These are phyloP conservation scores for Colletotrichum ledebouriae DNA, from an alignment of 2,329 filamentous ascomycete genomes.

Conservation along the genomic window DNA sequence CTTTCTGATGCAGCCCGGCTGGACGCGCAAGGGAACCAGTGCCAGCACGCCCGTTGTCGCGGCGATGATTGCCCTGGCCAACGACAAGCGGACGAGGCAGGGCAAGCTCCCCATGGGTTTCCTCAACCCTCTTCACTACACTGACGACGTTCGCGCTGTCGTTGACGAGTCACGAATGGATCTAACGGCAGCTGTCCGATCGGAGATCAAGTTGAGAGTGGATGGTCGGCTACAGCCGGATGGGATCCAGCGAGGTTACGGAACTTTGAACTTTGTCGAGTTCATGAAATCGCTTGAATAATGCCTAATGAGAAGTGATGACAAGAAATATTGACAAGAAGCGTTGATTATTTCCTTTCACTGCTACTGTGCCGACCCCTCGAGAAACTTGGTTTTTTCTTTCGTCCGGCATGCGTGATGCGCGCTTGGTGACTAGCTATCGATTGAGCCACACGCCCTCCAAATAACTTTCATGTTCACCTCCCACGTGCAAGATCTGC, in stretches of 20 bases:
- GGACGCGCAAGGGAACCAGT: slow-evolving; percentile 47
- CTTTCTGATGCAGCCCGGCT: slow-evolving; percentile 53
- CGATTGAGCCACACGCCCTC: not conserved
- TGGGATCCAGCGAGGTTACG: slow-evolving; percentile 27
- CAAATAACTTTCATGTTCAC: slow-evolving; percentile 11
- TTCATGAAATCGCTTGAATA: slow-evolving; percentile 8
- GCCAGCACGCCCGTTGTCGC: slow-evolving; percentile 58
- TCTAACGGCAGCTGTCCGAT: slow-evolving; percentile 5
- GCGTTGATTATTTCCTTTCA: not conserved
- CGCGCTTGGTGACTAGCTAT: too few species aligned
- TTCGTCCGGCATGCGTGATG: too few species aligned
- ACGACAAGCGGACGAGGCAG: slow-evolving; percentile 56
- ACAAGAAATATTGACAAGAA: too few species aligned
- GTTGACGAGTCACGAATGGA: slow-evolving; percentile 21
- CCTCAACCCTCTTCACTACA: slow-evolving; percentile 58
- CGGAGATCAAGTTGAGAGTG: slow-evolving; percentile 11
- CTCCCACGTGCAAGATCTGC: slow-evolving; percentile 13
- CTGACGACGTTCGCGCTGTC: slow-evolving; percentile 27
- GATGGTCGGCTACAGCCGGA: slow-evolving; percentile 14
- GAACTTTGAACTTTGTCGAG: slow-evolving; percentile 23
- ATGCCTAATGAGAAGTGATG: rapidly evolving
- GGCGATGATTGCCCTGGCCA: slow-evolving; percentile 58
- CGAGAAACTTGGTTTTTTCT: too few species aligned
- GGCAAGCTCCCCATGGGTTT: slow-evolving; percentile 57
- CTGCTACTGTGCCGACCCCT: too few species aligned